phyloP scores from a whole-genome alignment of 345 rosid genomes.

The Eutrema yunnanense region DNA sequence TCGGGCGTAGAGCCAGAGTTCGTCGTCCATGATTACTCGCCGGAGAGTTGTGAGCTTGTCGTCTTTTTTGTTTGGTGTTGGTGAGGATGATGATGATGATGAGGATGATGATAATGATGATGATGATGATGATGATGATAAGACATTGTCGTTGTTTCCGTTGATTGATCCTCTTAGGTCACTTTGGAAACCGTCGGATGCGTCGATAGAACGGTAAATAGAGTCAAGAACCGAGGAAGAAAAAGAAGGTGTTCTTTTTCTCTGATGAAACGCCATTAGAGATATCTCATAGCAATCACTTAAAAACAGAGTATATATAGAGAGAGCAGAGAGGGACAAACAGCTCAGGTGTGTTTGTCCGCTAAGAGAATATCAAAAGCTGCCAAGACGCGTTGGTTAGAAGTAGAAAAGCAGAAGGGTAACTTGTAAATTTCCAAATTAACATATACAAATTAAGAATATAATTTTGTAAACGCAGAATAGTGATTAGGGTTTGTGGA shows the following conservation, averaged over 20 bases:
- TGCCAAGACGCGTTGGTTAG: slow-evolving; percentile 26
- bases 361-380: slow-evolving; percentile 60
- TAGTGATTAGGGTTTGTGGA: slow-evolving; percentile 7
- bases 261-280: slow-evolving; percentile 36
- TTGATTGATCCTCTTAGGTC: slow-evolving; percentile 21
- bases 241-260: slow-evolving; percentile 75
- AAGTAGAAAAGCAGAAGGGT: not conserved
- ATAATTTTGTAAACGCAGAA: not conserved
- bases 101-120: too few species aligned
- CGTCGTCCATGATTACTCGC: slow-evolving; percentile 42
- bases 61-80: not conserved
- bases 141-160: slow-evolving; percentile 34
- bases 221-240: slow-evolving; percentile 78
- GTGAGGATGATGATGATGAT: not conserved
- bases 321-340: slow-evolving; percentile 5
- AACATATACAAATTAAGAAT: not conserved
- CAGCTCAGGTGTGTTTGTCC: slow-evolving; percentile 38
- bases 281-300: slow-evolving; percentile 11
- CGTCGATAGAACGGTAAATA: slow-evolving; percentile 62
- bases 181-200: slow-evolving; percentile 27
- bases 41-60: slow-evolving; percentile 23
- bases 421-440: not conserved
- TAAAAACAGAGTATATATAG: not conserved
- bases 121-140: not conserved
- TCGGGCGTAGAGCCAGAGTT: slow-evolving; percentile 43